phyloP scores from a whole-genome alignment of 163 green algal genomes.

The Scenedesmus sp. region DNA sequence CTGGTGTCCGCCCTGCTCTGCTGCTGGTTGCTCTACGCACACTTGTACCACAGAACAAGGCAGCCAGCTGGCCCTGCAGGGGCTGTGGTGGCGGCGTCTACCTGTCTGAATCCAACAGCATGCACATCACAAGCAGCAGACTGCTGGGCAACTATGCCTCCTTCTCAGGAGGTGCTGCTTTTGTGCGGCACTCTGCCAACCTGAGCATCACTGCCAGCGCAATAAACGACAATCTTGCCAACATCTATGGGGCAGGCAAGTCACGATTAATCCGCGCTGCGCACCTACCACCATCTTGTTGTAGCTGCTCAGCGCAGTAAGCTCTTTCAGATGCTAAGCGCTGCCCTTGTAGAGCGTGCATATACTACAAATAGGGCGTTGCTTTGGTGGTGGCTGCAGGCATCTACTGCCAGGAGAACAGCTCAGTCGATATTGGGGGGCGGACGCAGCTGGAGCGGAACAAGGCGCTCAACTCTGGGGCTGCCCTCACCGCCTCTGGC shows the following conservation, averaged over 20 bases:
- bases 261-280: background rate
- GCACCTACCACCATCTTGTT: background rate
- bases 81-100: slow-evolving; percentile 13
- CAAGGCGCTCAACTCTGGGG: background rate
- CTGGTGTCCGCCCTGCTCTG: background rate
- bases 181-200: slow-evolving; percentile 12
- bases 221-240: background rate
- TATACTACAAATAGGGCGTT: background rate
- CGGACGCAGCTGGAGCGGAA: background rate
- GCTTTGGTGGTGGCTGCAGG: background rate
- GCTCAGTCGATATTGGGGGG: background rate
- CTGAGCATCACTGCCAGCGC: background rate
- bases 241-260: slow-evolving; percentile 8
- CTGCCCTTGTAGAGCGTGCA: too few species aligned
- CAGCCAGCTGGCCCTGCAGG: too few species aligned
- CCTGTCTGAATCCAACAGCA: slow-evolving; percentile 10
- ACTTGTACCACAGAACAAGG: background rate
- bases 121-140: background rate
- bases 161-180: background rate
- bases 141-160: background rate
- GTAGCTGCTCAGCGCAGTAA: background rate
- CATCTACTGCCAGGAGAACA: slow-evolving; percentile 30
- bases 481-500: background rate
- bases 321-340: too few species aligned
- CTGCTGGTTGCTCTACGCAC: background rate